These are phyloP conservation scores for Sequoiadendron giganteum DNA, from an alignment of 75 land plant genomes.

Conservation along the genomic window DNA sequence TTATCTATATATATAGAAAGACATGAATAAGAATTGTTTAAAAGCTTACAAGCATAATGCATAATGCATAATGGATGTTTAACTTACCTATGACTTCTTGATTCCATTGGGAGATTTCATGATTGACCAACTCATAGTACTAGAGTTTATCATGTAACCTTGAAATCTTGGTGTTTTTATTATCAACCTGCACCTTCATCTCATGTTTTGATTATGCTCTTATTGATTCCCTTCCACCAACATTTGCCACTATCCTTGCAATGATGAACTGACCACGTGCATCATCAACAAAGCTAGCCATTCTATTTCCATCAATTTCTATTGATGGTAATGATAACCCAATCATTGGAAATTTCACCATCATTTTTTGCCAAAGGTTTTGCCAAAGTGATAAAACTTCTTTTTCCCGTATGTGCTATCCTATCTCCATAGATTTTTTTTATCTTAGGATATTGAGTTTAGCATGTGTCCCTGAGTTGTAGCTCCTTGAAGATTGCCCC, in stretches of 20 bases:
- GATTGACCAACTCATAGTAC: slow-evolving; percentile 79
- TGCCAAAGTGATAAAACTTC: slow-evolving; percentile 47
- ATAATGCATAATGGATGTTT: neutral
- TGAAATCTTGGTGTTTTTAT: slow-evolving; percentile 13
- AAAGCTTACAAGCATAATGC: neutral
- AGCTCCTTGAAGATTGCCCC: neutral
- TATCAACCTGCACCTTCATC: neutral
- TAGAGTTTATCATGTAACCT: slow-evolving; percentile 66
- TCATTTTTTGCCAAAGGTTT: slow-evolving; percentile 48
- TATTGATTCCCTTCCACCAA: no score
- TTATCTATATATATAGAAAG: neutral
- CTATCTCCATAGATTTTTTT: slow-evolving; percentile 57
- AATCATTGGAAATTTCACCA: slow-evolving; percentile 36
- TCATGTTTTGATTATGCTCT: no score
- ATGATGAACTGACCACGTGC: no score
- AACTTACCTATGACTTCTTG: slow-evolving; percentile 83
- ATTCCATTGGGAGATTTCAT: slow-evolving; percentile 91
- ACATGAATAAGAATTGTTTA: neutral
- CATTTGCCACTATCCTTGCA: no score
- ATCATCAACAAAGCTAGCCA: no score
- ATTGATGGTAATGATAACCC: slow-evolving; percentile 10
- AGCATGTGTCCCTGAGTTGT: slow-evolving; percentile 15
- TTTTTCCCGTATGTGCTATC: slow-evolving; percentile 68
- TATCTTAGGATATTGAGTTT: slow-evolving; percentile 49
- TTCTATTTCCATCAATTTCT: slow-evolving; percentile 7